Conservation (phyloP, 768 basidiomycete species). For the Lactarius vividus region DNA sequence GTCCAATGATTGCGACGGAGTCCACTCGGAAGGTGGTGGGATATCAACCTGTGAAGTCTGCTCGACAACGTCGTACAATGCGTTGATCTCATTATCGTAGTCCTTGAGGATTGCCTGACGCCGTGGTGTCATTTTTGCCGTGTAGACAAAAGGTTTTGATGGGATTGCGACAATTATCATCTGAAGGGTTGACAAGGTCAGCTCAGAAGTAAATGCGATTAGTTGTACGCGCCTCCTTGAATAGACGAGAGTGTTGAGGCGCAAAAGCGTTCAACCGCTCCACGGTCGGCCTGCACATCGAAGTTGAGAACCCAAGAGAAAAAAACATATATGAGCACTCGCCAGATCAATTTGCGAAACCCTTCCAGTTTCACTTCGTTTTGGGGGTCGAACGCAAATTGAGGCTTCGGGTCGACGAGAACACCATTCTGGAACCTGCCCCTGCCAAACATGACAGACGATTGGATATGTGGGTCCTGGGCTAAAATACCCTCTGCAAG, state of each 20-base stretch:
- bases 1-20: slow-evolving; percentile 24
- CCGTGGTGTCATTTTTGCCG: slow-evolving; percentile 41
- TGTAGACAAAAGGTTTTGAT: slow-evolving; percentile 43
- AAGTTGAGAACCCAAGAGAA: background rate
- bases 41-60: slow-evolving; percentile 35
- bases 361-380: slow-evolving; percentile 29
- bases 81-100: slow-evolving; percentile 44
- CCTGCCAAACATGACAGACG: slow-evolving; percentile 37
- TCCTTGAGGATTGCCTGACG: slow-evolving; percentile 38
- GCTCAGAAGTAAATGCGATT: background rate
- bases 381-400: slow-evolving; percentile 30
- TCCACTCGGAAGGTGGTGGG: slow-evolving; percentile 33
- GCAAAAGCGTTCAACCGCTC: slow-evolving; percentile 42
- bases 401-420: slow-evolving; percentile 34
- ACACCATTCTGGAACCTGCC: slow-evolving; percentile 36
- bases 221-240: slow-evolving; percentile 41
- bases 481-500: slow-evolving; percentile 40
- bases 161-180: slow-evolving; percentile 44
- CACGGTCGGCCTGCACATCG: slow-evolving; percentile 39
- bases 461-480: slow-evolving; percentile 33
- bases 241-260: slow-evolving; percentile 45
- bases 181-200: slow-evolving; percentile 27
- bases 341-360: slow-evolving; percentile 30
- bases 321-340: background rate
- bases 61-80: slow-evolving; percentile 37